Evolutionary conservation across 2,329 filamentous ascomycete species (phyloP).

Genomic region (Botrytis fragariae): DNA sequence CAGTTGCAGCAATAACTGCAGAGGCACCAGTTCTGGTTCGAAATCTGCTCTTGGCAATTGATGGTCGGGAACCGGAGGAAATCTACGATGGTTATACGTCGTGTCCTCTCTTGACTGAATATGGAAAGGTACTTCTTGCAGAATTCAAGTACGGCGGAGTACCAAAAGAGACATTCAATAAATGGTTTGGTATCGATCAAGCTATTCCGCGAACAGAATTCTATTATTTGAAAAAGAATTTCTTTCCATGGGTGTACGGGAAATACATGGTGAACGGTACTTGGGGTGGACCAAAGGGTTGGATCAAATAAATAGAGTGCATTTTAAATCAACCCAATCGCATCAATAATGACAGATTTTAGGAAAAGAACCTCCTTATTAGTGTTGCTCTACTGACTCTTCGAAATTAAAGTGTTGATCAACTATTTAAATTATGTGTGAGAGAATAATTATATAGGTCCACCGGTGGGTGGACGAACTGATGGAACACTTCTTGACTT

Average conservation of each 20-base stretch:
- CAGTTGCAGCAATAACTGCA: slow-evolving; percentile 51
- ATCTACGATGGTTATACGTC: slow-evolving; percentile 56
- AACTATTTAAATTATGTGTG: neutral
- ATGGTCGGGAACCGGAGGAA: slow-evolving; percentile 46
- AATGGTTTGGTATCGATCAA: slow-evolving; percentile 56
- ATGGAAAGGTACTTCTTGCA: slow-evolving; percentile 61
- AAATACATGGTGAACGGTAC: slow-evolving; percentile 59
- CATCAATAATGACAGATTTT: neutral
- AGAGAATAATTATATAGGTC: neutral
- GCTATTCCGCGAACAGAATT: slow-evolving; percentile 53
- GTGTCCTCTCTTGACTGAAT: slow-evolving; percentile 53
- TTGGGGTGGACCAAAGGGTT: slow-evolving; percentile 60
- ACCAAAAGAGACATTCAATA: slow-evolving; percentile 61
- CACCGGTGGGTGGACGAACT: neutral
- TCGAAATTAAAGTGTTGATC: neutral
- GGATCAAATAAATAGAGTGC: neutral
- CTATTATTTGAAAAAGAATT: slow-evolving; percentile 64
- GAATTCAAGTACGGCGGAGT: slow-evolving; percentile 64
- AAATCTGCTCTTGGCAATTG: slow-evolving; percentile 46
- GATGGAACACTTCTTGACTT: neutral
- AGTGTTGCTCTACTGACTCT: neutral
- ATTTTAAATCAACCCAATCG: neutral
- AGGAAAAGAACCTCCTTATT: neutral
- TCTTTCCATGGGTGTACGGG: slow-evolving; percentile 65
- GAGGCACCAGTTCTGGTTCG: slow-evolving; percentile 51